phyloP scores from a whole-genome alignment of 345 rosid species.

The Xanthoceras sorbifolium region DNA sequence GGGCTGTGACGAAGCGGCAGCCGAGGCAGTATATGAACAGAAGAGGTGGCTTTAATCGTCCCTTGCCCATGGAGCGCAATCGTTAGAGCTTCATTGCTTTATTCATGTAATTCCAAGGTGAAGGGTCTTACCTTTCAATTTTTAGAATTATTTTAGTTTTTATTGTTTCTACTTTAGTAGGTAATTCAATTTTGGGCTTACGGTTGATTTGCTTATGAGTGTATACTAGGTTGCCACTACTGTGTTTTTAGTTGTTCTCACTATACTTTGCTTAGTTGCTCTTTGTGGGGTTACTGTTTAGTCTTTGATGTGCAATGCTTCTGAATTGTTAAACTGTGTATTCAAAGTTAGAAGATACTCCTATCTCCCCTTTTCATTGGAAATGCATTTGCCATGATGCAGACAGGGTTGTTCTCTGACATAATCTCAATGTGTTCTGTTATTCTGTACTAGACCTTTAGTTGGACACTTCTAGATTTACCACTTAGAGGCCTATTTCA shows the following conservation, averaged over 20 bases:
- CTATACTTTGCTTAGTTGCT: too few species aligned
- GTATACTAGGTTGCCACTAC: too few species aligned
- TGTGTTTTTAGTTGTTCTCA: too few species aligned
- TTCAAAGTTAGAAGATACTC: neutral
- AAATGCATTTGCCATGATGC: too few species aligned
- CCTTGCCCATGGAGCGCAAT: conserved; percentile 79
- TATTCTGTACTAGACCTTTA: neutral
- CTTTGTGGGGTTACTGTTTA: neutral
- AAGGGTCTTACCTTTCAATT: neutral
- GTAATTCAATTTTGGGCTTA: neutral
- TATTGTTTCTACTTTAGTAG: neutral
- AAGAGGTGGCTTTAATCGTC: conserved; percentile 91
- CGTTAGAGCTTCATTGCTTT: conserved; percentile 36
- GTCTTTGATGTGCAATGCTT: neutral
- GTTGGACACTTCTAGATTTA: neutral
- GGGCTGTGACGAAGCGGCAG: conserved; percentile 79
- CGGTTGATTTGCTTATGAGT: neutral
- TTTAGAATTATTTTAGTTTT: neutral
- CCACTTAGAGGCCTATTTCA: neutral
- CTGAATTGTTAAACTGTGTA: neutral
- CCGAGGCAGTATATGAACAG: conserved; percentile 96
- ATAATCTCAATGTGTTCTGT: neutral
- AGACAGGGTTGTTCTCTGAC: too few species aligned
- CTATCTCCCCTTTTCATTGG: neutral
- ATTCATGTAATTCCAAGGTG: conserved; percentile 6